Evolutionary conservation across 75 land plant genomes (phyloP), one percentile per base, ranked within the genome.

Genomic region (Isoetes taiwanensis): DNA sequence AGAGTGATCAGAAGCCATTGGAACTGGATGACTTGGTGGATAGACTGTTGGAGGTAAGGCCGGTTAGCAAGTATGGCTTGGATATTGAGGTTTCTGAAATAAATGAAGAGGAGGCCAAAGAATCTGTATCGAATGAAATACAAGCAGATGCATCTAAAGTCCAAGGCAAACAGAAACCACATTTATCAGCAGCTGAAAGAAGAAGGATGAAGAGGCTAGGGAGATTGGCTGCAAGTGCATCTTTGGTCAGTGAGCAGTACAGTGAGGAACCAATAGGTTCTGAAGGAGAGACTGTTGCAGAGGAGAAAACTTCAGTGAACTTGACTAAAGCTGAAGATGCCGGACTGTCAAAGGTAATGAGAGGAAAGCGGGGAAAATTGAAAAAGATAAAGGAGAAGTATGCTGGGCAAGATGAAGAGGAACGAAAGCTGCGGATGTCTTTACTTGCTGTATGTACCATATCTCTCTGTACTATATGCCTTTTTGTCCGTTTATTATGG

Each of bases 381-480:
- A 91, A 86, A 67, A 91, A 84, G 67, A 83, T 93, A 17, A 90
- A 90, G 69, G 88, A 79, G 59, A 93, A 86, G 58, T 91, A 91
- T 78, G 84, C 84, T 1, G 87, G 85, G 48, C 97, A 93, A 57
- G 98, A 93, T 72, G 94, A 86, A 42, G 98, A 86, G 65, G 98
- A 93, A 61, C 76, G 98, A 48, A 64, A 64, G 54, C 80, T 87
- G 27, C 80, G 94, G 2, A 86, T 93, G 95, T 75, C 85, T 48
- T 67, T 93, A 53, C 66, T 93, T 28, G 87, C 95, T 52, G 98
- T 93, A 61, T 78, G 87, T 79, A 29, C 50, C 30, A 46, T 34
- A 24, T 11, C 20, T n/a, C 3, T 17, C 53, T 41, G 23, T 3
- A n/a, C 8, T 5, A 33, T 56, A 10, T 20, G 56, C 24, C 32